These are phyloP conservation scores for Fusarium algeriense DNA, from an alignment of 2,329 filamentous ascomycete genomes.

Conservation along the genomic window DNA sequence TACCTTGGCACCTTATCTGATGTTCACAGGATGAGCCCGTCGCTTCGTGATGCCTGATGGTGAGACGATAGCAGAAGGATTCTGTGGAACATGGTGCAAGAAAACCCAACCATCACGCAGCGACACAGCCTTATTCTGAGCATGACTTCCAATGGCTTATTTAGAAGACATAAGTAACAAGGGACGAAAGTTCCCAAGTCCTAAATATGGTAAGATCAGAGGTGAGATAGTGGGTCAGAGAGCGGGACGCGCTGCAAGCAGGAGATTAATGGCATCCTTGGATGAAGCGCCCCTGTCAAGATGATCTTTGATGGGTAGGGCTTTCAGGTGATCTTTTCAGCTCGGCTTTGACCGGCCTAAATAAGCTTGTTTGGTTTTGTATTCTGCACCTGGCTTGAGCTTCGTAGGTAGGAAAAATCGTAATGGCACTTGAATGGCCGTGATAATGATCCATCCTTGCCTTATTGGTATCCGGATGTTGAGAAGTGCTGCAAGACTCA, in stretches of 20 bases:
- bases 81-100: slow-evolving; percentile 9
- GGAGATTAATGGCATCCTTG: slow-evolving; percentile 6
- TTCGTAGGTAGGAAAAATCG: slow-evolving; percentile 15
- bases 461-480: slow-evolving; percentile 1
- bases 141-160: not conserved
- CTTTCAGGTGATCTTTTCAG: not conserved
- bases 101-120: slow-evolving; percentile 4
- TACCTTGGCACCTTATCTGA: not conserved
- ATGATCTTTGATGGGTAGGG: slow-evolving; percentile 1
- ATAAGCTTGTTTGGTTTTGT: slow-evolving; percentile 2
- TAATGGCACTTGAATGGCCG: slow-evolving; percentile 14
- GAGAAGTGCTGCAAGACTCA: slow-evolving; percentile 36
- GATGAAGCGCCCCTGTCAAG: not conserved
- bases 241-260: not conserved
- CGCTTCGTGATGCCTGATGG: not conserved
- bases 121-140: not conserved
- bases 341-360: not conserved
- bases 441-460: slow-evolving; percentile 1
- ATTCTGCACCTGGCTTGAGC: slow-evolving; percentile 1
- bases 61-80: slow-evolving; percentile 5
- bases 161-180: slow-evolving; percentile 1
- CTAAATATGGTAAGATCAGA: slow-evolving; percentile 5
- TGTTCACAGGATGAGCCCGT: not conserved
- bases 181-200: not conserved
- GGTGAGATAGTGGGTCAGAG: slow-evolving; percentile 1